Percentiles rank a stretch among this genome's conserved stretches.
These are phyloP conservation scores for Hyphopichia homilentoma DNA, from an alignment of 805 yeast species.

Conservation along the genomic window DNA sequence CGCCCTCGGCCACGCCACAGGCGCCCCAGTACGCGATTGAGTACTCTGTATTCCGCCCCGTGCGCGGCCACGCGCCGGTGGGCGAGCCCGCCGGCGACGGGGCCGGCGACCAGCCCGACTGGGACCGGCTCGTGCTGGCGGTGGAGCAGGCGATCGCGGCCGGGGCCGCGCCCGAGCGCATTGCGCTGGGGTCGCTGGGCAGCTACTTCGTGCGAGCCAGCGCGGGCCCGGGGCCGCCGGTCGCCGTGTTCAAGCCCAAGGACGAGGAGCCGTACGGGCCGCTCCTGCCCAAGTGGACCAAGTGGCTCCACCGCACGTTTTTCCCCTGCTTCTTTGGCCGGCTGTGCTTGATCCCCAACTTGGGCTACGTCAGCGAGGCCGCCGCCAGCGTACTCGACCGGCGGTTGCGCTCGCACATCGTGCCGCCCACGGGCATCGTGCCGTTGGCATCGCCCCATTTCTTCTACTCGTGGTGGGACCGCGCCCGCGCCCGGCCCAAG, in stretches of 20 bases:
- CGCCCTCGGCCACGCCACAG: neutral
- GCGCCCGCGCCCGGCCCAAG: conserved; percentile 38
- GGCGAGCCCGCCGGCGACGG: conserved; percentile 10
- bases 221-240: too few relatives aligned
- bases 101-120: conserved; percentile 22
- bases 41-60: conserved; percentile 30
- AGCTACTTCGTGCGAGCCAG: conserved; percentile 51
- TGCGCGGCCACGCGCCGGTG: conserved; percentile 7
- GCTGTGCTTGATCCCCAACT: conserved; percentile 66
- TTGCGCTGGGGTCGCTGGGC: conserved; percentile 67
- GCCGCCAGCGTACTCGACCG: conserved; percentile 68
- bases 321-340: conserved; percentile 78
- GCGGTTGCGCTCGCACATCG: conserved; percentile 54
- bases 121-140: conserved; percentile 37
- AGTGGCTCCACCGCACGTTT: conserved; percentile 71
- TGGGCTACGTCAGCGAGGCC: conserved; percentile 68
- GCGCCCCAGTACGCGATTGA: conserved; percentile 24
- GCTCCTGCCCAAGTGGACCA: conserved; percentile 73
- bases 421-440: conserved; percentile 63
- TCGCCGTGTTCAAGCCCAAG: conserved; percentile 75
- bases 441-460: conserved; percentile 45
- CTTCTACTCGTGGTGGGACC: conserved; percentile 51
- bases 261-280: conserved; percentile 84
- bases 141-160: conserved; percentile 44
- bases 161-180: conserved; percentile 46